Percentiles rank a stretch among this genome's conserved stretches.
Evolutionary conservation across 2,329 filamentous ascomycete genomes (phyloP).

Genomic region (Penicillium italicum): DNA sequence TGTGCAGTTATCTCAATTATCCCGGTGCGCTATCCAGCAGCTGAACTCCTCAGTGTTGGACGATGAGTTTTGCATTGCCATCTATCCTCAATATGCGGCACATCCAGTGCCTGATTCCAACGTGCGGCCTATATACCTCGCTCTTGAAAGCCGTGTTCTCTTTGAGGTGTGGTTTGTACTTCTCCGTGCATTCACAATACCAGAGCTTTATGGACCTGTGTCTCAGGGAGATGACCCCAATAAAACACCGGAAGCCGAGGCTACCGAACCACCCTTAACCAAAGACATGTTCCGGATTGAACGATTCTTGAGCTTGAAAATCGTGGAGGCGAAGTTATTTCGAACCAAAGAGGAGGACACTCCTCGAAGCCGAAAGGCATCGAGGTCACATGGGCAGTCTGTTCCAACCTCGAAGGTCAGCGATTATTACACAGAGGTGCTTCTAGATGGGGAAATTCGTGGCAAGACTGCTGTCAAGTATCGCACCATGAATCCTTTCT

Average conservation of each 20-base stretch:
- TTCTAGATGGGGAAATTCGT: conserved; percentile 48
- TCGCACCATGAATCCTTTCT: conserved; percentile 47
- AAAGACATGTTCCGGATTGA: conserved; percentile 66
- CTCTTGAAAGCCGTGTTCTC: conserved; percentile 79
- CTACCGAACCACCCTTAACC: conserved; percentile 35
- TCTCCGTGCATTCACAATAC: conserved; percentile 83
- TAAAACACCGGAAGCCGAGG: conserved; percentile 26
- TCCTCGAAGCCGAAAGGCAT: conserved; percentile 34
- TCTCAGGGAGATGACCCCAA: conserved; percentile 51
- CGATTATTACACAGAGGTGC: conserved; percentile 49
- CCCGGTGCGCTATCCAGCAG: conserved; percentile 83
- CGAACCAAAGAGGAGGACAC: conserved; percentile 32
- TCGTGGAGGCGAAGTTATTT: conserved; percentile 60
- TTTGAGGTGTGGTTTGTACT: conserved; percentile 98
- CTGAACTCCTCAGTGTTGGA: conserved; percentile 87
- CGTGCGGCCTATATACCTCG: conserved; percentile 83
- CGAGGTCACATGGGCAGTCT: conserved; percentile 29
- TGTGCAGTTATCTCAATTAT: conserved; percentile 83
- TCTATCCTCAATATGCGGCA: conserved; percentile 87
- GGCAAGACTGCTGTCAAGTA: conserved; percentile 49
- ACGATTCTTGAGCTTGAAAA: conserved; percentile 55
- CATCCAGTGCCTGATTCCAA: conserved; percentile 69
- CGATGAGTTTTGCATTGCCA: conserved; percentile 88
- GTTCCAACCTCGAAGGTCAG: conserved; percentile 31
- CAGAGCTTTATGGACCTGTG: conserved; percentile 78